Evolutionary conservation across 2,329 filamentous ascomycete species (phyloP), one percentile per base, ranked within the genome.

Genomic region (Fusarium torulosum): DNA sequence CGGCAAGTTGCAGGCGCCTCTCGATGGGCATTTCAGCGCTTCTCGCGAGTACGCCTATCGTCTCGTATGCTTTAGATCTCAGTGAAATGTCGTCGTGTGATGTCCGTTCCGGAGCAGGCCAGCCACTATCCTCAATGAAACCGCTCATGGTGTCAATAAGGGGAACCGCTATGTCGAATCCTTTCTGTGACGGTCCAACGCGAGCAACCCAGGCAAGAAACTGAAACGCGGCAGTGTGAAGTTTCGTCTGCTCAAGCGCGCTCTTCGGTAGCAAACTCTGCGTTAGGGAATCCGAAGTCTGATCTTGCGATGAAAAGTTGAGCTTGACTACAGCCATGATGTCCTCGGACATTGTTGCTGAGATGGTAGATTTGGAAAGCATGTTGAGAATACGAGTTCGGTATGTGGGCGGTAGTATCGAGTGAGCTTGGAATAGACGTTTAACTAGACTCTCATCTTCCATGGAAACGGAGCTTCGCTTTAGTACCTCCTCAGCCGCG

Each of bases 401-500:
- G 42, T 97, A 86, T 2, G 91, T 85, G 4, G 89, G 85, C n/a
- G 89, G 89, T 0, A 90, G 82, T n/a, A 85, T 87, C 42, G 90
- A 88, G 75, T 97, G 96, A 3, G 94, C 84, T 6, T 84, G 79
- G 71, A 94, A 94, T 4, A 98, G 81, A 17, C 85, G 82, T 56
- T 85, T 80, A 4, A 97, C 83, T 3, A 94, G 78, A 1, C 76
- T 70, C 11, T 82, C 72, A 63, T 93, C 86, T 75, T 98, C 95
- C 25, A 97, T 81, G 10, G 91, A 88, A 10, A 92, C 86, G 3
- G 88, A 85, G 29, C 88, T 91, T 67, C 94, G 86, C 79, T 97
- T 99, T 67, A 98, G 79, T 47, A 96, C 87, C 72, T 97, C 94
- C 57, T 97, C 93, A 0, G 92, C 95, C n/a, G 93, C 82, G n/a